These are phyloP conservation scores for Neophaeococcomyces mojaviensis DNA, from an alignment of 2,329 filamentous ascomycete species.

Conservation along the genomic window DNA sequence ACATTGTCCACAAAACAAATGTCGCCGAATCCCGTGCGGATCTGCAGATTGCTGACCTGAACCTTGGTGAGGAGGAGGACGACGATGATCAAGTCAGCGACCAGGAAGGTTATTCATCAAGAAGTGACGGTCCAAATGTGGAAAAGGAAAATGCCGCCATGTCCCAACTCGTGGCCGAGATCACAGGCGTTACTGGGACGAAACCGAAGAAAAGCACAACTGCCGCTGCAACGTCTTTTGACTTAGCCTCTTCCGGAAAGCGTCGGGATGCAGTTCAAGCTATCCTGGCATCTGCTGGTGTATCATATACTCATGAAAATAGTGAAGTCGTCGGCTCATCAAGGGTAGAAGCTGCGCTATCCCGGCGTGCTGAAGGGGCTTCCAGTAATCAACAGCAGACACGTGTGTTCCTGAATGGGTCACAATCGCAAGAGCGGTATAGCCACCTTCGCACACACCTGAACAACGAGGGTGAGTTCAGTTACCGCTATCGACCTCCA, in stretches of 20 bases:
- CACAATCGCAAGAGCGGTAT: constrained; percentile 5
- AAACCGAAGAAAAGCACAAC: constrained; percentile 32
- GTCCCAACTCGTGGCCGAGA: constrained; percentile 61
- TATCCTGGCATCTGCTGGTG: constrained; percentile 78
- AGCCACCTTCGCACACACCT: background rate
- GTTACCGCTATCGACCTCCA: constrained; percentile 64
- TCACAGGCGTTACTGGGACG: constrained; percentile 41
- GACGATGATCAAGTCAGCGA: constrained; percentile 14
- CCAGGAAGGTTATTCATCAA: background rate
- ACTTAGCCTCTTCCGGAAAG: constrained; percentile 28
- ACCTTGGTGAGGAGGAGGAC: constrained; percentile 41
- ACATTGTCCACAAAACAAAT: constrained; percentile 98
- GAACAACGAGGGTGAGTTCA: constrained; percentile 30
- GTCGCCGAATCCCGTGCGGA: constrained; percentile 86
- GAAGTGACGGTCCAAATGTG: constrained; percentile 13
- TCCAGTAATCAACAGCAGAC: constrained; percentile 14
- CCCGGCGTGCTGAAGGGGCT: constrained; percentile 58
- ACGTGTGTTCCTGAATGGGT: constrained; percentile 19
- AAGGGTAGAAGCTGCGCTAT: constrained; percentile 82
- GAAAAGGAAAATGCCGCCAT: constrained; percentile 59
- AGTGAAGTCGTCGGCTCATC: constrained; percentile 88
- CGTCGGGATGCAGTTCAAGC: constrained; percentile 72
- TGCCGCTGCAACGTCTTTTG: constrained; percentile 20
- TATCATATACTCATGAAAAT: constrained; percentile 94
- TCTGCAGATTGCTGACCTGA: constrained; percentile 69